Base-by-base conservation (phyloP, 164 flowering plant species). In the Annona cherimola region DNA sequence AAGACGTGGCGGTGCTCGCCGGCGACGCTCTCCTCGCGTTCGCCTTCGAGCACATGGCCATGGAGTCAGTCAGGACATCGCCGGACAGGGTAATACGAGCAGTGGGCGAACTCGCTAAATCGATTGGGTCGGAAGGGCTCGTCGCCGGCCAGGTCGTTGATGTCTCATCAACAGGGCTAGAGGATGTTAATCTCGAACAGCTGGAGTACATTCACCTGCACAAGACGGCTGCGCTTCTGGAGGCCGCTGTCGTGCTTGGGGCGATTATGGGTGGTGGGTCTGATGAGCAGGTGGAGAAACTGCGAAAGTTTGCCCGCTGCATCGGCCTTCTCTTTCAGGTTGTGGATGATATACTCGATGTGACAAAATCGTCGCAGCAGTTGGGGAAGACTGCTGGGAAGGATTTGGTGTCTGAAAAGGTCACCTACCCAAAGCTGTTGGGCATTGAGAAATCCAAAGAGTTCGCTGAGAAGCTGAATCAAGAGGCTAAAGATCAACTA, bases 321-420 rank as follows among this genome's bases (percentile, higher is more conserved):
- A 81, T 88, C 14, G 93, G 96, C 14, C 69, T 91, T 73, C 66
- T 89, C 80, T 91, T 89, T 78, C 93, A 91, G 77, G 96, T 91
- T 39, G 96, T 89, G 61, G 96, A 90, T 55, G 93, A 90, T 72
- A 90, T 90, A 7, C 84, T 90, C 11, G 93, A 89, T 74, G 87
- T 90, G 20, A 88, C 93, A 0, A 85, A 83, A 67, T 87, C 93
- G 0, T 86, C 93, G 0, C 62, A 81, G 63, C 92, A 90, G 69
- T 63, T 90, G 80, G 96, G 96, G 63, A 90, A 90, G 73, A 90
- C 93, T 1, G 93, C 93, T 0, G 96, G 96, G 63, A 89, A 89
- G 71, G 96, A 90, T 69, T 74, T 89, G 81, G 76, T 84, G 41
- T 86, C 92, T 0, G 96, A 89, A 57, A 90, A 90, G 74, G 77